phyloP scores from a whole-genome alignment of 2,329 filamentous ascomycete genomes.

The Ascochyta pisi region DNA sequence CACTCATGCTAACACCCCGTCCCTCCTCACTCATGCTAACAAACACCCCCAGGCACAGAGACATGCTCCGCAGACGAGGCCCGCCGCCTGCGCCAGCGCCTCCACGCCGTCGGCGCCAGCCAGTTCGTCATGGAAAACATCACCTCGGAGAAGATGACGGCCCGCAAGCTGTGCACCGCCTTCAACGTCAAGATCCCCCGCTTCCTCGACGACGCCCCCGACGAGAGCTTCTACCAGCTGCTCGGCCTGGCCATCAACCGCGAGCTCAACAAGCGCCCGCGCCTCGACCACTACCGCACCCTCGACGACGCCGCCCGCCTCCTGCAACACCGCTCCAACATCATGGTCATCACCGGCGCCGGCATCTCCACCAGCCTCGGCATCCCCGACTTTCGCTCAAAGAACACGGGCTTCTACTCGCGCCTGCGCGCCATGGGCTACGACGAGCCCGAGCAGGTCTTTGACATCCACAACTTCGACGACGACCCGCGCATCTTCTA shows the following conservation, averaged over 20 bases:
- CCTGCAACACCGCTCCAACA: conserved; percentile 76
- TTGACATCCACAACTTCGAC: conserved; percentile 86
- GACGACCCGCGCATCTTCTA: conserved; percentile 90
- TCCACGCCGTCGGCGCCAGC: conserved; percentile 78
- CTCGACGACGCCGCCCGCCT: conserved; percentile 86
- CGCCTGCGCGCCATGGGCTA: conserved; percentile 79
- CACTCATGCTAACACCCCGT: not conserved
- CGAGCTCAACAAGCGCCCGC: conserved; percentile 81
- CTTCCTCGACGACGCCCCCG: conserved; percentile 75
- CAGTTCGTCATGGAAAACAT: conserved; percentile 71
- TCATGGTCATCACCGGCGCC: conserved; percentile 92
- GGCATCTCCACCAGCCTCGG: conserved; percentile 96
- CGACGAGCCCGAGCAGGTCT: conserved; percentile 90
- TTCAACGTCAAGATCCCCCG: conserved; percentile 78
- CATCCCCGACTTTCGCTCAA: conserved; percentile 96
- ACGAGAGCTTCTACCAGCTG: conserved; percentile 76
- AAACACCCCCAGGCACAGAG: conserved; percentile 28
- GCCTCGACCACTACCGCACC: conserved; percentile 80
- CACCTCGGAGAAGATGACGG: conserved; percentile 69
- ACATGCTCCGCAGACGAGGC: conserved; percentile 62
- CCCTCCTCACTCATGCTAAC: no score
- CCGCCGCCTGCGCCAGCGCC: conserved; percentile 69
- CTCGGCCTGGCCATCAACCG: conserved; percentile 79
- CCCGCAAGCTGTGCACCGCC: conserved; percentile 83
- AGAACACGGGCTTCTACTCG: conserved; percentile 89